phyloP scores from a whole-genome alignment of 306 rosid species.

The cucumber (Cucumis sativus) region DNA sequence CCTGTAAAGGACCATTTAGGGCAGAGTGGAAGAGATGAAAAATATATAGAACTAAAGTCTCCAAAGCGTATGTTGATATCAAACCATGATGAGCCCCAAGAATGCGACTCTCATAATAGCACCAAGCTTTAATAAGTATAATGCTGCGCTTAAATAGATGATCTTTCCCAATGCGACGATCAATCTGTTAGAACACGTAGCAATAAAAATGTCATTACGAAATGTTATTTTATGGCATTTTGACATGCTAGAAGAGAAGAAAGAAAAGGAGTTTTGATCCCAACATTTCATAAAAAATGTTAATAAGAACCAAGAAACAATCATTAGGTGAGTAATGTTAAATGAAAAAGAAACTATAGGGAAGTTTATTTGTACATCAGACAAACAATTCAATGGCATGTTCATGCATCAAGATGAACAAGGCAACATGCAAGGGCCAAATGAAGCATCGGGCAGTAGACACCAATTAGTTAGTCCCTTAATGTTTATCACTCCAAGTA shows the following conservation, averaged over 20 bases:
- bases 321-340: neutral
- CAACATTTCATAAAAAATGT: neutral
- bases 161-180: conserved; percentile 57
- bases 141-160: conserved; percentile 83
- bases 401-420: neutral
- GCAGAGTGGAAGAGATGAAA: conserved; percentile 62
- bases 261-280: neutral
- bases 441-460: neutral
- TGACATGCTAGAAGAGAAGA: neutral
- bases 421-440: neutral
- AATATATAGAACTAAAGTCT: conserved; percentile 68
- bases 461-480: neutral
- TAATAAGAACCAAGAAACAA: neutral
- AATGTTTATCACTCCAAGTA: neutral
- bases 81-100: conserved; percentile 89
- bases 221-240: neutral
- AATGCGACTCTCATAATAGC: conserved; percentile 85
- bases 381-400: neutral
- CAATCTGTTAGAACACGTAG: conserved; percentile 35
- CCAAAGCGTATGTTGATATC: conserved; percentile 88
- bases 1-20: conserved; percentile 64
- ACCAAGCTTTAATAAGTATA: conserved; percentile 79
- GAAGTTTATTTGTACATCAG: neutral
- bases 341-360: neutral
- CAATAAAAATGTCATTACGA: neutral